Base-by-base conservation (phyloP, 1,139 yeast species). In the Yamadazyma oceani region DNA sequence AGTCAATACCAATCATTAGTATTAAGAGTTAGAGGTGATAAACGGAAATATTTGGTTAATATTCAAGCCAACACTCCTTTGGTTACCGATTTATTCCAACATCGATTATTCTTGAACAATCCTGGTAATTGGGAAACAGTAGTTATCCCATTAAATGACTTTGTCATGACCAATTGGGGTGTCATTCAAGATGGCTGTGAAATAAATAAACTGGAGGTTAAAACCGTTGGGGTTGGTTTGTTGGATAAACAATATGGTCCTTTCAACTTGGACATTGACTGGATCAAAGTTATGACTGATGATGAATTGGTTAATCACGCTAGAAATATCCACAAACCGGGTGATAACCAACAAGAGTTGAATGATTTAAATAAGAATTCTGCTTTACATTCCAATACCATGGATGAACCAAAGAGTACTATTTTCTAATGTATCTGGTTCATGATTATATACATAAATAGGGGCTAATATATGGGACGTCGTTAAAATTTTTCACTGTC, bases 121-220 rank as follows among this genome's bases (percentile, higher is more conserved):
- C 89, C 90, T 0, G 90, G 90, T 3, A 73, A 79, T 46, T 87
- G 95, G 95, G 95, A 87, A 55, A 83, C 88, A 1, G 88, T 86
- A 25, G 78, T 82, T 26, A 80, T 86, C 27, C 89, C 94, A 35
- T 66, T 87, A 40, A 73, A 80, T 47, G 90, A 84, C 53, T 85
- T 87, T 60, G 90, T 86, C 40, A 70, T 86, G 63, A 87, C 95
- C 23, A 85, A 85, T 54, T 81, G 87, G 75, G 95, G 95, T 8
- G 78, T 77, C 22, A 81, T 87, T 40, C 92, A 84, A 63, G 85
- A 82, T 45, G 81, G 81, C 16, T 60, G 66, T 39, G 75, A 69
- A 45, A 54, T 87, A 55, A 84, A 85, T 55, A 77, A 77, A 50
- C 69, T 77, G 23, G 78, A 78, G 48, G 77, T 87, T 38, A 80